Base-by-base conservation (phyloP, 2,329 filamentous ascomycete genomes). In the Ceratocystis colombiana region DNA sequence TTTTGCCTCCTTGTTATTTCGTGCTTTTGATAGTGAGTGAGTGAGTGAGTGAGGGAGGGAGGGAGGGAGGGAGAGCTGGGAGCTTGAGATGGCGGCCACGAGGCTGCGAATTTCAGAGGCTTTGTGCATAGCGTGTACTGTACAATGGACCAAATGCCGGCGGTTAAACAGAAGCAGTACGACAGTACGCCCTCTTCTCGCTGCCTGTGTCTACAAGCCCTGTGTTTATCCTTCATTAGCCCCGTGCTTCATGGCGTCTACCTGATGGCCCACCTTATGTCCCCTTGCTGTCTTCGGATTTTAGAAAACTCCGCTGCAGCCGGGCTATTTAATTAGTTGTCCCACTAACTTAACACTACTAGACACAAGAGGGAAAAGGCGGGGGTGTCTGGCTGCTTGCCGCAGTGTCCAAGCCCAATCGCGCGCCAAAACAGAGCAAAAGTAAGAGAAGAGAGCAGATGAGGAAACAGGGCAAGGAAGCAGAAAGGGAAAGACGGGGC, bases 361-460 rank as follows among this genome's bases (percentile, higher is more conserved):
- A 20, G n/a, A 48, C 5, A 48, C 17, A 48, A 15, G 15, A 17
- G 12, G n/a, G 17, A 48, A 48, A 48, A 7, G 17, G 45, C 45
- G 45, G 45, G n/a, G 45, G 30, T 41, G 15, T 46, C 10, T 45
- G 5, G 41, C 33, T 45, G 61, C 45, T 44, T 61, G 15, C 30
- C 50, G 30, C 57, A 61, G 46, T 5, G 28, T 44, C 61, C 20
- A 45, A 10, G 30, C n/a, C 15, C 44, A 61, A 46, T 46, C n/a
- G 33, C 37, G 53, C 10, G 59, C 15, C 61, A 63, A 48, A 63
- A 65, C 44, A 55, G 46, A 33, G 12, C 22, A n/a, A 55, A 25
- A 55, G 25, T 5, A 22, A 22, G 12, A 22, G 28, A 4, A 25
- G 12, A n/a, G 6, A 30, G 28, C 12, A 55, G 20, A 7, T 12